A percentile compares a stretch with the other conserved stretches of the same genome.
These are phyloP conservation scores for Usnea hakonensis DNA, from an alignment of 495 filamentous ascomycete species.

Conservation along the genomic window DNA sequence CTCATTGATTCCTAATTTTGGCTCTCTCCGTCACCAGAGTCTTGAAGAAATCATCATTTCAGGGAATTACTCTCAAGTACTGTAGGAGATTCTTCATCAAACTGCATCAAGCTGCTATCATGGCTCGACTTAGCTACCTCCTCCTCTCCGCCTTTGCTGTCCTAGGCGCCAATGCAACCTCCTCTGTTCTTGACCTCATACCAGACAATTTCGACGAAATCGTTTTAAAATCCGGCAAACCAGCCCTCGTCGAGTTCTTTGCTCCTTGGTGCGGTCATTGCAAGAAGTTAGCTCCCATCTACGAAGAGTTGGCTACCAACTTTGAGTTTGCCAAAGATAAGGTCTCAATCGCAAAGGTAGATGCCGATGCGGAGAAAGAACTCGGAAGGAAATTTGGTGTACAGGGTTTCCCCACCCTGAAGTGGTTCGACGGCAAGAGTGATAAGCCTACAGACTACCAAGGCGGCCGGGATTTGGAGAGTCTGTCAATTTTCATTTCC, in stretches of 20 bases:
- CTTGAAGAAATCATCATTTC: too few relatives aligned
- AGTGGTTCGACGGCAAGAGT: conserved; percentile 97
- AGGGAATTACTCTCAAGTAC: too few relatives aligned
- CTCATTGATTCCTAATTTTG: too few relatives aligned
- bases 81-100: too few relatives aligned
- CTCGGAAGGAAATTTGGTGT: conserved; percentile 80
- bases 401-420: conserved; percentile 92
- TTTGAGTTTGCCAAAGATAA: conserved; percentile 72
- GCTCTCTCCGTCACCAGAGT: too few relatives aligned
- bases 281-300: conserved; percentile 91
- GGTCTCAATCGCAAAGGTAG: conserved; percentile 87
- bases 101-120: conserved; percentile 18
- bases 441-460: conserved; percentile 80
- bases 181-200: conserved; percentile 72
- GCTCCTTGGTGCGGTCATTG: conserved; percentile 99
- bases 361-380: conserved; percentile 79
- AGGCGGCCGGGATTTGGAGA: conserved; percentile 81
- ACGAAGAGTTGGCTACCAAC: conserved; percentile 77
- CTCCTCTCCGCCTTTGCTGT: conserved; percentile 38
- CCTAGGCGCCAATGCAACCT: conserved; percentile 37
- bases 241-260: conserved; percentile 96
- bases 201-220: conserved; percentile 84
- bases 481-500: conserved; percentile 67
- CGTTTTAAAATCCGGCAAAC: conserved; percentile 86
- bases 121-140: conserved; percentile 43